These are phyloP conservation scores for Malassezia dermatis DNA, from an alignment of 1,284 basidiomycete genomes.

Conservation along the genomic window DNA sequence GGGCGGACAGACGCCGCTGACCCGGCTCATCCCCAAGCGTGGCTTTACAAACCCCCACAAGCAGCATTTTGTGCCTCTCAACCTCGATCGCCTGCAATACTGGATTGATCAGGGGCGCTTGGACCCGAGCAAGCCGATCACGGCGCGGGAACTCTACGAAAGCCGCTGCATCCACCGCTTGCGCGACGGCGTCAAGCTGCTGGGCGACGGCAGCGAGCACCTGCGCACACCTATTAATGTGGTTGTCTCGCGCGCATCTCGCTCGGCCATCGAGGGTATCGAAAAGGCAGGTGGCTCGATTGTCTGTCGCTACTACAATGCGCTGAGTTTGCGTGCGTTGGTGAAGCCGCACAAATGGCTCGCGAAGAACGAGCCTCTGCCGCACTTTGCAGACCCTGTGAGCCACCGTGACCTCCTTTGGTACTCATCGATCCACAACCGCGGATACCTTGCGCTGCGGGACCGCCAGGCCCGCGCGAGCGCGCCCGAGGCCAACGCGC, in stretches of 20 bases:
- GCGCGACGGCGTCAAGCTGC: slow-evolving; percentile 79
- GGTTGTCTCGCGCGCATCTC: slow-evolving; percentile 71
- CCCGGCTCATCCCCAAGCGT: slow-evolving; percentile 80
- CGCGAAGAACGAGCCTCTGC: slow-evolving; percentile 23
- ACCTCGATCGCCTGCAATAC: slow-evolving; percentile 73
- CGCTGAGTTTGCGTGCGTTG: slow-evolving; percentile 68
- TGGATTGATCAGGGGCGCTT: slow-evolving; percentile 81
- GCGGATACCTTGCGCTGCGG: slow-evolving; percentile 18
- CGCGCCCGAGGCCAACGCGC: not conserved
- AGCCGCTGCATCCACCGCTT: slow-evolving; percentile 80
- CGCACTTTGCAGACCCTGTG: slow-evolving; percentile 33
- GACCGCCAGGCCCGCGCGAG: slow-evolving; percentile 8
- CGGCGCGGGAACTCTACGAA: slow-evolving; percentile 68
- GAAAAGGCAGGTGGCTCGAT: slow-evolving; percentile 72
- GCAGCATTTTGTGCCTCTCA: slow-evolving; percentile 67
- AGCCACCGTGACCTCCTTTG: slow-evolving; percentile 31
- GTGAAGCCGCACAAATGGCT: slow-evolving; percentile 54
- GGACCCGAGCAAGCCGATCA: slow-evolving; percentile 70
- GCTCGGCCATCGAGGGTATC: slow-evolving; percentile 72
- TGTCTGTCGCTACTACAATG: slow-evolving; percentile 84
- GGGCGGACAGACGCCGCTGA: slow-evolving; percentile 89
- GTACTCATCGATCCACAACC: slow-evolving; percentile 18
- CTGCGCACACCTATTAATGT: slow-evolving; percentile 69
- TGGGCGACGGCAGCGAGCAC: slow-evolving; percentile 65
- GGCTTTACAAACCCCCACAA: slow-evolving; percentile 71